phyloP scores from a whole-genome alignment of 2,329 filamentous ascomycete genomes.

The Calonectria ilicicola region DNA sequence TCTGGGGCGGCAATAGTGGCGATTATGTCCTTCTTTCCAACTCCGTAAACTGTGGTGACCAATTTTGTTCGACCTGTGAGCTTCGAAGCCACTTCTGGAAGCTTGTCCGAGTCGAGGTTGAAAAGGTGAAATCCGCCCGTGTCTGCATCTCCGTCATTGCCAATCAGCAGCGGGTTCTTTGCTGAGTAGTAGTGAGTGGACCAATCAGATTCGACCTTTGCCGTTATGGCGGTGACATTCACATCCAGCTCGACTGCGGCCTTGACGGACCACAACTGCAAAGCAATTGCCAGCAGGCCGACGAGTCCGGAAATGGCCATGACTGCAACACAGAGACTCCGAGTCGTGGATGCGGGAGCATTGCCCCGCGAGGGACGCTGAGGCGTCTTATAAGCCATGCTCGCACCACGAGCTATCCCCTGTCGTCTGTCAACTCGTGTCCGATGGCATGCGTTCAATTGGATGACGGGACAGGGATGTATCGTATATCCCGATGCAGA shows the following conservation, averaged over 20 bases:
- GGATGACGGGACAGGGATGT: slow-evolving; percentile 8
- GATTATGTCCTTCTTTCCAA: slow-evolving; percentile 51
- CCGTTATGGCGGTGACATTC: slow-evolving; percentile 49
- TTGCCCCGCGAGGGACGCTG: slow-evolving; percentile 3
- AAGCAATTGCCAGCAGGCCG: slow-evolving; percentile 32
- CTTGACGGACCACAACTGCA: slow-evolving; percentile 30
- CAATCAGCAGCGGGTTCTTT: slow-evolving; percentile 52
- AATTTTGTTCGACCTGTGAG: slow-evolving; percentile 60
- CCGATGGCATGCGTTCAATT: slow-evolving; percentile 6
- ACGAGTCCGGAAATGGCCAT: slow-evolving; percentile 37
- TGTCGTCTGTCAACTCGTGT: slow-evolving; percentile 25
- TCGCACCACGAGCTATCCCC: slow-evolving; percentile 17
- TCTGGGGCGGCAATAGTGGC: slow-evolving; percentile 57
- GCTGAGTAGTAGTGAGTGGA: slow-evolving; percentile 54
- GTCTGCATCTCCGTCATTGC: slow-evolving; percentile 58
- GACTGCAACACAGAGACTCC: slow-evolving; percentile 24
- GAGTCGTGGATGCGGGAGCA: background rate
- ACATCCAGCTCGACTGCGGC: slow-evolving; percentile 40
- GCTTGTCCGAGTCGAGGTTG: slow-evolving; percentile 44
- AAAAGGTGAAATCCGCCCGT: slow-evolving; percentile 57
- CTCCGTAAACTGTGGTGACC: slow-evolving; percentile 52
- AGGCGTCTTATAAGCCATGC: slow-evolving; percentile 21
- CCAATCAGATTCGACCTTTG: slow-evolving; percentile 55
- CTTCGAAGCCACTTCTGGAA: slow-evolving; percentile 47
- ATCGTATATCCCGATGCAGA: background rate